Base-by-base conservation (phyloP, 495 filamentous ascomycete genomes). In the Delitschia confertaspora region DNA sequence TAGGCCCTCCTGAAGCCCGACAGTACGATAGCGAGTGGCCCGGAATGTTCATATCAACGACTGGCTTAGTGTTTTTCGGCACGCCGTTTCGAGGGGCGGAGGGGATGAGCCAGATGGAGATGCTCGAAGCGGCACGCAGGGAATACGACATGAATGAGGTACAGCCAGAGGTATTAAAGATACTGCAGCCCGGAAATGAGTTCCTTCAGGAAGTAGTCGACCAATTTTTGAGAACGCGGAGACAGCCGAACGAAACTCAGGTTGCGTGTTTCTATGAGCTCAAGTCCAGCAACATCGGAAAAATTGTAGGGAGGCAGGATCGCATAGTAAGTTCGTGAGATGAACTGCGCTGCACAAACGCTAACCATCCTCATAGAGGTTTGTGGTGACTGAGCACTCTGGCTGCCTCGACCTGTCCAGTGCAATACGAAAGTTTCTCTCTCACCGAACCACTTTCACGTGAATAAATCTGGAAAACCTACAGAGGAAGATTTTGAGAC, bases 191-290 rank as follows among this genome's bases (percentile, higher is more conserved):
- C 13, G 47, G 47, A 14, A 43, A 50, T 23, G 47, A 36, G 24
- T 43, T 27, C 23, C 33, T 50, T n/a, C 38, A 43, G 30, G 47
- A 50, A 31, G 13, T 50, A 26, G 47, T 50, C 3, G 47, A 44
- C 25, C n/a, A 37, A n/a, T 50, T 50, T 31, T 13, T 22, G 8
- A 38, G 38, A 33, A 50, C 25, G 40, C 38, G 47, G 20, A 22
- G n/a, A 9, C 38, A 38, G 33, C 31, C 30, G 32, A 45, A 38
- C 32, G 38, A 45, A 33, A 25, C 42, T 9, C 19, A 34, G 22
- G 20, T 48, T 35, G 30, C 37, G 9, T 48, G 45, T 30, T 48
- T 48, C 37, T 48, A 33, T 24, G 45, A 48, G 45, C 45, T 48
- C 7, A 48, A 48, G 26, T 7, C 45, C 10, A 48, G 45, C 36